Base-by-base conservation (phyloP, 768 basidiomycete species). In the Guyanaporus albipodus region DNA sequence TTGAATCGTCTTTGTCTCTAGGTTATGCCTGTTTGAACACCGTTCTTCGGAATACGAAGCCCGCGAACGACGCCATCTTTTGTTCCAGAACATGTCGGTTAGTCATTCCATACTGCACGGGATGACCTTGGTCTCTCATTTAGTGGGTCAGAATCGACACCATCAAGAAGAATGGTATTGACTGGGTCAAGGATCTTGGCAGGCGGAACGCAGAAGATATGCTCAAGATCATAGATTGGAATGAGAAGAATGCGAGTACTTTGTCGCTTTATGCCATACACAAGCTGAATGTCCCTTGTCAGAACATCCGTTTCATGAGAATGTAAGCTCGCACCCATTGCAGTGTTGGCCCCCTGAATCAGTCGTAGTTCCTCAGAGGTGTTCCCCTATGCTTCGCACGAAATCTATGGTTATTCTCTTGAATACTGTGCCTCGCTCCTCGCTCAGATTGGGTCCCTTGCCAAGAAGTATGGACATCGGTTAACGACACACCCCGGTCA, bases 371-470 rank as follows among this genome's bases (percentile, higher is more conserved):
- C 91, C 0, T 91, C 90, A 8, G 89, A 92, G 53, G 84, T 96
- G 79, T 95, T 96, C 66, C 92, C 93, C 1, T 96, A 86, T 57
- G 91, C 92, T 0, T 87, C 87, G 1, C 94, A 97, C 55, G 73
- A 68, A 15, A 74, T 73, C 17, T 79, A 91, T 57, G 91, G 91
- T 0, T 96, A 97, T 64, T 76, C 81, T 14, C 74, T 97, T 21
- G 76, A 79, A 8, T 93, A 88, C 49, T 91, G 88, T 6, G 71
- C 77, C 6, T 46, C 69, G 4, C 67, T 78, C 19, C 70, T 83
- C 6, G 72, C 73, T 2, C 58, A 71, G 57, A 82, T 79, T 19
- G 90, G 88, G 2, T 73, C 70, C 6, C 72, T 89, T 19, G 87
- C 87, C 11, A 79, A 75, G 31, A 77, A 77, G 55, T 78, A 85